Evolutionary conservation across 2,329 filamentous ascomycete genomes (phyloP).

Genomic region (Microcyclospora pomicola): DNA sequence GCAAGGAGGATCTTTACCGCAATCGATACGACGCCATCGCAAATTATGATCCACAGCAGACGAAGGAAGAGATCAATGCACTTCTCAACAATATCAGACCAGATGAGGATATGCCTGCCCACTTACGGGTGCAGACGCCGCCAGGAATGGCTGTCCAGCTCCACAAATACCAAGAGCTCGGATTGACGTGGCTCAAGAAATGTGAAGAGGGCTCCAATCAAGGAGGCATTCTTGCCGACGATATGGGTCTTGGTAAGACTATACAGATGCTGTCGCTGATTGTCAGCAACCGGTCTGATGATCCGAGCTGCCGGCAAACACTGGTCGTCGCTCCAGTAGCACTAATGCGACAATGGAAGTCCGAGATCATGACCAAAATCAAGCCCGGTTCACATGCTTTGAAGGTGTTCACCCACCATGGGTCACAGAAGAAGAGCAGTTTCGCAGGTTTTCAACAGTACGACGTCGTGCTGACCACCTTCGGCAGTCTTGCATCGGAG

Average conservation of each 20-base stretch:
- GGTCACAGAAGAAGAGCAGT: conserved; percentile 39
- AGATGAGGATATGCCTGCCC: conserved; percentile 40
- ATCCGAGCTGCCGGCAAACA: conserved; percentile 54
- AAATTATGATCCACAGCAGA: conserved; percentile 34
- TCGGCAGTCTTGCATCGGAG: conserved; percentile 56
- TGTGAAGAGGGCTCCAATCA: conserved; percentile 59
- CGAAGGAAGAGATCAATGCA: conserved; percentile 53
- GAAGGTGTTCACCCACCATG: conserved; percentile 56
- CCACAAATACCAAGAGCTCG: conserved; percentile 71
- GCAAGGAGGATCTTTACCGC: conserved; percentile 14
- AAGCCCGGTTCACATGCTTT: conserved; percentile 42
- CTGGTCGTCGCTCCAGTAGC: conserved; percentile 71
- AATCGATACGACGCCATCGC: conserved; percentile 13
- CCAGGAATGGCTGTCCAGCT: conserved; percentile 52
- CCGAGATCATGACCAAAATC: conserved; percentile 61
- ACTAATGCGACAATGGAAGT: conserved; percentile 70
- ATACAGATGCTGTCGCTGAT: conserved; percentile 72
- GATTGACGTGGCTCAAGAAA: conserved; percentile 60
- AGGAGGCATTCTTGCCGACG: conserved; percentile 64
- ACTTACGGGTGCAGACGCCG: conserved; percentile 55
- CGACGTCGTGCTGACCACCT: conserved; percentile 70
- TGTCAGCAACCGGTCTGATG: conserved; percentile 48
- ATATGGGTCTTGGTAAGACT: conserved; percentile 77
- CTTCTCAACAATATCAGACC: conserved; percentile 60
- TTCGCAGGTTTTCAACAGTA: conserved; percentile 50